Base-by-base conservation (phyloP, 116 monocot species). In the Phalaenopsis hybrid region DNA sequence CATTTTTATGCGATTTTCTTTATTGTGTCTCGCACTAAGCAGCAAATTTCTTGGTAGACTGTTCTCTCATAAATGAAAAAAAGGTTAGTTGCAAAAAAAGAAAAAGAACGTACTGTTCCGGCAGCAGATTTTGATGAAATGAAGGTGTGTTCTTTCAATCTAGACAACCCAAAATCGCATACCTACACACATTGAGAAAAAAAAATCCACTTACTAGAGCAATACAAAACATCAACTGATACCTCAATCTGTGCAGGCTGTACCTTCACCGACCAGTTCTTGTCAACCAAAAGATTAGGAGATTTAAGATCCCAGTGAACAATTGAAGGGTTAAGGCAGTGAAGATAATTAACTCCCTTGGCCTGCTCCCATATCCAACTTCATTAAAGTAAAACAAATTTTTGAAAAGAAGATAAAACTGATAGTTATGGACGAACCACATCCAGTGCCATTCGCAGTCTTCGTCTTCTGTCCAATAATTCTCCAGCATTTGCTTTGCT, bases 231-330 rank as follows among this genome's bases (percentile, higher is more conserved):
- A 5, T 49, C 17, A 76, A 76, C 21, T 55, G 16, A 72, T 31
- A 67, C 23, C 43, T 52, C 55, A 79, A 12, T 45, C 18, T 37
- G 21, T 73, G 41, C 13, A 80, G 75, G 58, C 81, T 82, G 10
- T 77, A 94, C 94, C 94, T 94, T 94, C 45, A 94, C 87, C 2
- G 90, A 86, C 94, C 94, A 94, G 83, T 94, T 94, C 80, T 90
- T 92, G 79, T 92, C 94, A 21, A 94, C 92, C 86, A 94, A 86
- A 75, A 92, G 83, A 82, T 94, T 94, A 78, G 92, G 94, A 79
- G 94, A 85, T 69, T 94, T 94, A 41, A 94, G 87, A 86, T 94
- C 94, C 92, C 92, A 94, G 79, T 94, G 94, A 80, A 94, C 92
- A 84, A 94, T 84, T 7, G 89, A 90, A 75, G 92, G 90, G 68